Percentiles rank a stretch among this genome's conserved stretches.
phyloP scores from a whole-genome alignment of 2,329 filamentous ascomycete genomes.

The Fusarium mundagurra region DNA sequence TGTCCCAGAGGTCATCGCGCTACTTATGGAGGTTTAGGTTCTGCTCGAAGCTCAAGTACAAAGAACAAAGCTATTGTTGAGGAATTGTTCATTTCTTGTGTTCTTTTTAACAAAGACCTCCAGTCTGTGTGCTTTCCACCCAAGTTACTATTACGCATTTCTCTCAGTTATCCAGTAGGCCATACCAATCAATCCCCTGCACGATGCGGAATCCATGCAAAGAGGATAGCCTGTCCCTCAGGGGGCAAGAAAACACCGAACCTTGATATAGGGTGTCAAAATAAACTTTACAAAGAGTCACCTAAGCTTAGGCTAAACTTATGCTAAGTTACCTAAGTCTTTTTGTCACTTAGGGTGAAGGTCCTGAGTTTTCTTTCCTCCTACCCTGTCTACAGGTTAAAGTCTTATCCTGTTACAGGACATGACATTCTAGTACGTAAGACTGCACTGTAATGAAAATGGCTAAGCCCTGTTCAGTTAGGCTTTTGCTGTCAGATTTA shows the following conservation, averaged over 20 bases:
- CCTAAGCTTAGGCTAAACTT: no score
- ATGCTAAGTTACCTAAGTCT: no score
- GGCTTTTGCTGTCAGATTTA: background rate
- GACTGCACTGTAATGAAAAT: background rate
- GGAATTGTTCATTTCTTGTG: background rate
- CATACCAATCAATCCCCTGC: background rate
- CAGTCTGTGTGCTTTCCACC: fast-evolving
- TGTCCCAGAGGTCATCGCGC: fast-evolving
- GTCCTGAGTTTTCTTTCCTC: no score
- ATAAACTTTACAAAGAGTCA: no score
- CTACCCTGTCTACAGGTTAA: background rate
- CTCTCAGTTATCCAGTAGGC: fast-evolving
- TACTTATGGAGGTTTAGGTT: background rate
- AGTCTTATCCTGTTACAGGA: background rate
- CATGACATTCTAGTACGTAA: background rate
- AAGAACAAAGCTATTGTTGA: background rate
- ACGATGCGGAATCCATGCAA: fast-evolving
- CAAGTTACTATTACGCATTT: fast-evolving
- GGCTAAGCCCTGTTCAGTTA: background rate
- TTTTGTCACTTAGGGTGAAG: no score
- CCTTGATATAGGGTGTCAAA: no score
- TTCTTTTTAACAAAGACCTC: background rate
- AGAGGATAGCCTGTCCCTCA: background rate
- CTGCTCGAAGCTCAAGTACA: background rate
- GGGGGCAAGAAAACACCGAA: no score